These are phyloP conservation scores for Blumeria hordei DNA, from an alignment of 2,329 filamentous ascomycete species.

Conservation along the genomic window DNA sequence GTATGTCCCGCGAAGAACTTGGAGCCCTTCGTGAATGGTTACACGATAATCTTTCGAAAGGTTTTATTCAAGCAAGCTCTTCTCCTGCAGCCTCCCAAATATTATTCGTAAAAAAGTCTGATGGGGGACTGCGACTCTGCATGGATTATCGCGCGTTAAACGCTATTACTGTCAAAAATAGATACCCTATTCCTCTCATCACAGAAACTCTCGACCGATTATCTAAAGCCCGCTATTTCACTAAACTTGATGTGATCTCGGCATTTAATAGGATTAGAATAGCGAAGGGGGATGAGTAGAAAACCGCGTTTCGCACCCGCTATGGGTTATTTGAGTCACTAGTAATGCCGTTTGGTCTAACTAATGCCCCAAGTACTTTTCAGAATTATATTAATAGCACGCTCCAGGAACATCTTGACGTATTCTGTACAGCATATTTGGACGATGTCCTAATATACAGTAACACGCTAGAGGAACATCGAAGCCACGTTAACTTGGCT, in stretches of 20 bases:
- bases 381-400: not conserved
- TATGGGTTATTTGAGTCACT: not conserved
- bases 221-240: not conserved
- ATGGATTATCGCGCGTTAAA: not conserved
- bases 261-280: not conserved
- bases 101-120: not conserved
- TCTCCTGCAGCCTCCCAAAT: not conserved
- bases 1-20: not conserved
- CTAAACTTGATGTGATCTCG: not conserved
- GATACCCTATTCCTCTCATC: slow-evolving; percentile 1
- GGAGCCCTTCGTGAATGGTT: not conserved
- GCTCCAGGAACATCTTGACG: not conserved
- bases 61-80: not conserved
- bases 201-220: not conserved
- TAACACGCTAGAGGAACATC: not conserved
- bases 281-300: not conserved
- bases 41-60: not conserved
- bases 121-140: not conserved
- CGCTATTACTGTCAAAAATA: not conserved
- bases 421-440: not conserved
- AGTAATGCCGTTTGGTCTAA: slow-evolving; percentile 1
- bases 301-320: not conserved
- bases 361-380: slow-evolving; percentile 1
- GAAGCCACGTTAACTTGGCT: not conserved
- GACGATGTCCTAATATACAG: not conserved